Conservation (phyloP, 2,329 filamentous ascomycete species). For the Scorias spongiosa region DNA sequence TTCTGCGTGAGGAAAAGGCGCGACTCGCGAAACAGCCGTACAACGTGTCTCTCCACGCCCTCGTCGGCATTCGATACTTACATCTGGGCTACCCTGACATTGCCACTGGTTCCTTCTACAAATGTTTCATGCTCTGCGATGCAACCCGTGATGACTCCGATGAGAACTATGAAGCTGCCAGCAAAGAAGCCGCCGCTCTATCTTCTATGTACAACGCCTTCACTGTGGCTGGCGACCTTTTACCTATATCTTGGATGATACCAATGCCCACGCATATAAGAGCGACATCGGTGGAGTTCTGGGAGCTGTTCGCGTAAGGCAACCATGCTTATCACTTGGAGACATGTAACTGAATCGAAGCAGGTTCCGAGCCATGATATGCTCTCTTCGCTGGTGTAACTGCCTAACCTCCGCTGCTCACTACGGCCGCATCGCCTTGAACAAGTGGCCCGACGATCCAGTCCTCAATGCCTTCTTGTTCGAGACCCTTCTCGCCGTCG, state of each 20-base stretch:
- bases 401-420: conserved; percentile 51
- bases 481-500: conserved; percentile 28
- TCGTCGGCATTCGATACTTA: conserved; percentile 56
- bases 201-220: conserved; percentile 1
- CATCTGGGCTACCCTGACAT: conserved; percentile 77
- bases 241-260: too few relatives aligned
- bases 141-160: conserved; percentile 64
- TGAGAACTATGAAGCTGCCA: conserved; percentile 62
- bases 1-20: too few relatives aligned
- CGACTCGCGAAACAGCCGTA: background rate
- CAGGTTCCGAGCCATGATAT: conserved; percentile 14
- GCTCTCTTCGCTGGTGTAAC: conserved; percentile 43
- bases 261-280: too few relatives aligned
- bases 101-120: conserved; percentile 78
- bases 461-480: conserved; percentile 40
- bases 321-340: too few relatives aligned
- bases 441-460: conserved; percentile 37
- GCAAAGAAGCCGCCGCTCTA: conserved; percentile 27
- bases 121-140: conserved; percentile 73
- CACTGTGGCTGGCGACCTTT: too few relatives aligned
- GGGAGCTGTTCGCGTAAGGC: too few relatives aligned
- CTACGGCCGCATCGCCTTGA: conserved; percentile 49
- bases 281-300: too few relatives aligned
- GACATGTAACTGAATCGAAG: background rate
- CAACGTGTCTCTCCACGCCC: conserved; percentile 8